These are phyloP conservation scores for Podila clonocystis DNA, from an alignment of 192 early-diverging fungal species.

Conservation along the genomic window DNA sequence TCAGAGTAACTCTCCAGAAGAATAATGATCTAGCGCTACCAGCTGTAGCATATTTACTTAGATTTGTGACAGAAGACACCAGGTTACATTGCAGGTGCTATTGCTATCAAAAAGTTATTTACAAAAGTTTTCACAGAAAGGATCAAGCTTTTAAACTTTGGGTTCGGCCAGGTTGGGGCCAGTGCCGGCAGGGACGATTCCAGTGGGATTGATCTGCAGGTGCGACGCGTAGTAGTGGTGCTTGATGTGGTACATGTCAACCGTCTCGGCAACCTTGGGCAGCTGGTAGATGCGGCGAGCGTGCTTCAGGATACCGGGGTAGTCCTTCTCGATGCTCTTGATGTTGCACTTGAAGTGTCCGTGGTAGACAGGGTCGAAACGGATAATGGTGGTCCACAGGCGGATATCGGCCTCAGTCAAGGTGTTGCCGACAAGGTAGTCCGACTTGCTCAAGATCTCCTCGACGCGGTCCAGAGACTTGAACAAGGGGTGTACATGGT, in stretches of 20 bases:
- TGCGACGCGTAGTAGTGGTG: constrained; percentile 92
- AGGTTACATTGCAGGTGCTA: too few species aligned
- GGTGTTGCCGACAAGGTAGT: constrained; percentile 80
- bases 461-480: constrained; percentile 87
- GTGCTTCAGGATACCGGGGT: constrained; percentile 91
- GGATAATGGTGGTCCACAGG: constrained; percentile 93
- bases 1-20: too few species aligned
- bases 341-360: constrained; percentile 97
- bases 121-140: too few species aligned
- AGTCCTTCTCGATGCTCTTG: constrained; percentile 86
- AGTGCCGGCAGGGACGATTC: constrained; percentile 79
- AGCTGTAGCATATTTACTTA: too few species aligned
- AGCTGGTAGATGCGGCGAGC: constrained; percentile 84
- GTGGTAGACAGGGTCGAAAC: constrained; percentile 96
- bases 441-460: constrained; percentile 71
- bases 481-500: constrained; percentile 78
- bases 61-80: too few species aligned
- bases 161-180: constrained; percentile 64
- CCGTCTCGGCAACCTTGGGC: constrained; percentile 79
- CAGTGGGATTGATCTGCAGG: constrained; percentile 91
- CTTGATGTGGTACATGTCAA: constrained; percentile 98
- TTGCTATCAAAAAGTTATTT: too few species aligned
- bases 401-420: constrained; percentile 97
- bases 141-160: constrained; percentile 8
- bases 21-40: too few species aligned